Percentiles rank a stretch among this genome's conserved stretches.
Conservation (phyloP, 192 early-diverging fungal species). For the Radiomyces spectabilis region DNA sequence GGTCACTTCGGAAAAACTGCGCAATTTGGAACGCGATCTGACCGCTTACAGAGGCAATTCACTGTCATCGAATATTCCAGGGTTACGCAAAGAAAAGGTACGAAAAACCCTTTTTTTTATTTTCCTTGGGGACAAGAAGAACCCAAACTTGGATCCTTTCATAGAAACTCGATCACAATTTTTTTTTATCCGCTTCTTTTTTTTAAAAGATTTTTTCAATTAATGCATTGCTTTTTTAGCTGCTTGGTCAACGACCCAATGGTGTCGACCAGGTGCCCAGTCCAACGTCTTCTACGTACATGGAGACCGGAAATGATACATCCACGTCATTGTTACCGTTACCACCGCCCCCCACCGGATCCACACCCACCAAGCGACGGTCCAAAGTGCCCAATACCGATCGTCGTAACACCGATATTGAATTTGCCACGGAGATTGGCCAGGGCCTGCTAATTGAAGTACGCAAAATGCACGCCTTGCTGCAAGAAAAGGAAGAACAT, state of each 20-base stretch:
- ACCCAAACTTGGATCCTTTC: too few species aligned
- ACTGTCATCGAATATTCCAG: slow-evolving; percentile 4
- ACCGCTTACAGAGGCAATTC: slow-evolving; percentile 11
- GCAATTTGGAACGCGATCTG: slow-evolving; percentile 19
- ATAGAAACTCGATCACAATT: too few species aligned
- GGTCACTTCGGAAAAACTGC: slow-evolving; percentile 21
- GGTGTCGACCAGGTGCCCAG: slow-evolving; percentile 23
- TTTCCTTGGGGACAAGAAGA: too few species aligned
- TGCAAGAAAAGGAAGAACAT: slow-evolving; percentile 25
- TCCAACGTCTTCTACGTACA: slow-evolving; percentile 12
- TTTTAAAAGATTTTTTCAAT: too few species aligned
- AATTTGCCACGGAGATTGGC: slow-evolving; percentile 28
- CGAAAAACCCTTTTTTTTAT: background rate
- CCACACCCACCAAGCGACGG: slow-evolving; percentile 25
- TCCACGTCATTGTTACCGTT: slow-evolving; percentile 10
- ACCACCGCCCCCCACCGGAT: slow-evolving; percentile 19
- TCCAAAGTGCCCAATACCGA: slow-evolving; percentile 8
- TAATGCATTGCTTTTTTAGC: background rate
- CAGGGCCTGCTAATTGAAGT: slow-evolving; percentile 26
- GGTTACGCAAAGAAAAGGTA: slow-evolving; percentile 19
- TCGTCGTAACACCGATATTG: slow-evolving; percentile 19
- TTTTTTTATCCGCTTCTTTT: background rate
- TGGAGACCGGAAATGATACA: slow-evolving; percentile 5
- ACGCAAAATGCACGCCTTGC: slow-evolving; percentile 22
- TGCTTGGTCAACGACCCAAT: slow-evolving; percentile 4